These are phyloP conservation scores for Aeschynomene evenia DNA, from an alignment of 306 rosid species.

Conservation along the genomic window DNA sequence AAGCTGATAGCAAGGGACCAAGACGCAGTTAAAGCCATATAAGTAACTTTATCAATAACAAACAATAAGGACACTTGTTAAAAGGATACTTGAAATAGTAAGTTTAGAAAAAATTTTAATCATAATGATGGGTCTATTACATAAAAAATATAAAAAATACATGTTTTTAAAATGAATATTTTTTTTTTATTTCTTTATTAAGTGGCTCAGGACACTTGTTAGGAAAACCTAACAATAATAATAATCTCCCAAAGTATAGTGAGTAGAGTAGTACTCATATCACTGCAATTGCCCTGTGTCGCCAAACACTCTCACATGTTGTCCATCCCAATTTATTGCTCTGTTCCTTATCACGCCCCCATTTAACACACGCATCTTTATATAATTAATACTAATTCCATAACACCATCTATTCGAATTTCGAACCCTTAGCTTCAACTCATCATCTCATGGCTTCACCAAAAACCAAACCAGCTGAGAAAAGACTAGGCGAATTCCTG, in stretches of 20 bases:
- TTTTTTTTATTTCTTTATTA: too few species aligned
- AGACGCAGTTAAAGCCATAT: constrained; percentile 19
- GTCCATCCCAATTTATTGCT: constrained; percentile 32
- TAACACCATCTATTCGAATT: constrained; percentile 1
- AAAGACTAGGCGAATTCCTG: constrained; percentile 63
- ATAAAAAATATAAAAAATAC: too few species aligned
- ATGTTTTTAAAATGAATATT: too few species aligned
- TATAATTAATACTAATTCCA: too few species aligned
- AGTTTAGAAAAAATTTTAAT: too few species aligned
- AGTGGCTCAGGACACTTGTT: too few species aligned
- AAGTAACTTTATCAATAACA: too few species aligned
- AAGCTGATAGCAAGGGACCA: neutral
- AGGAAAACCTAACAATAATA: too few species aligned
- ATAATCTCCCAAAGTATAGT: constrained; percentile 31
- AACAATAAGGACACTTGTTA: too few species aligned
- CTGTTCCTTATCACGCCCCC: constrained; percentile 35
- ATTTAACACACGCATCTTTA: constrained; percentile 27
- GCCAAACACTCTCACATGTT: constrained; percentile 36
- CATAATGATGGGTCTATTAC: too few species aligned
- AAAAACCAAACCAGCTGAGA: constrained; percentile 43
- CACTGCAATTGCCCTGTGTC: constrained; percentile 27
- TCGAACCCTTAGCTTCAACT: neutral
- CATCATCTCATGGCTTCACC: constrained; percentile 56
- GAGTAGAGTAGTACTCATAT: neutral
- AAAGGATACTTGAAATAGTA: too few species aligned